phyloP scores from a whole-genome alignment of 495 filamentous ascomycete species.

The Podospora pseudocomata region DNA sequence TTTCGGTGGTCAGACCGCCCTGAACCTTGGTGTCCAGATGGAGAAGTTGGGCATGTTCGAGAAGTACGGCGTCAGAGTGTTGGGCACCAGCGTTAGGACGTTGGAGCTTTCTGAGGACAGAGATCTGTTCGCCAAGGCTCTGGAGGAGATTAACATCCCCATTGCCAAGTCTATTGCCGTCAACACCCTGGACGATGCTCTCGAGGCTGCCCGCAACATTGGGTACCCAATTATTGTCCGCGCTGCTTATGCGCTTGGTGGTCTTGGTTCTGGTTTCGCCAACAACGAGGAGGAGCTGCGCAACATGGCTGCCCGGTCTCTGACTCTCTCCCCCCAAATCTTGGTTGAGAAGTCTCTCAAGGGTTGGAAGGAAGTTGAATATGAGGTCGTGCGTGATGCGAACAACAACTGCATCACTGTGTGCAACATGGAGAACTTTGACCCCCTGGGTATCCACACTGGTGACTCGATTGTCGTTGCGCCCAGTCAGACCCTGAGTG shows the following conservation, averaged over 20 bases:
- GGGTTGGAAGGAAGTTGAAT: conserved; percentile 99
- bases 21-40: conserved; percentile 97
- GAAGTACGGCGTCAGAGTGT: conserved; percentile 86
- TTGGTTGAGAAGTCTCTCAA: conserved; percentile 99
- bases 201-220: conserved; percentile 77
- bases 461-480: conserved; percentile 98
- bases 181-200: conserved; percentile 81
- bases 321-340: conserved; percentile 95
- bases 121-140: conserved; percentile 88
- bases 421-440: conserved; percentile 99
- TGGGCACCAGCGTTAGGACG: conserved; percentile 92
- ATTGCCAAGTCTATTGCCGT: conserved; percentile 95
- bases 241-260: conserved; percentile 91
- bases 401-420: conserved; percentile 99
- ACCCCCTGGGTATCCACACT: conserved; percentile 96
- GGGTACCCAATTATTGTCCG: conserved; percentile 98
- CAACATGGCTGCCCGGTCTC: conserved; percentile 85
- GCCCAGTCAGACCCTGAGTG: conserved; percentile 88
- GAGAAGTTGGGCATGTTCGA: conserved; percentile 94
- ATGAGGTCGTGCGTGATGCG: conserved; percentile 94
- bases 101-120: conserved; percentile 93
- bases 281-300: conserved; percentile 88
- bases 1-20: conserved; percentile 93
- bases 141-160: conserved; percentile 88
- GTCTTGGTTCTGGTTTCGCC: conserved; percentile 95